A percentile compares a stretch with the other conserved stretches of the same genome.
These are phyloP conservation scores for Aspergillus sp. DNA, from an alignment of 2,329 filamentous ascomycete genomes.

Conservation along the genomic window DNA sequence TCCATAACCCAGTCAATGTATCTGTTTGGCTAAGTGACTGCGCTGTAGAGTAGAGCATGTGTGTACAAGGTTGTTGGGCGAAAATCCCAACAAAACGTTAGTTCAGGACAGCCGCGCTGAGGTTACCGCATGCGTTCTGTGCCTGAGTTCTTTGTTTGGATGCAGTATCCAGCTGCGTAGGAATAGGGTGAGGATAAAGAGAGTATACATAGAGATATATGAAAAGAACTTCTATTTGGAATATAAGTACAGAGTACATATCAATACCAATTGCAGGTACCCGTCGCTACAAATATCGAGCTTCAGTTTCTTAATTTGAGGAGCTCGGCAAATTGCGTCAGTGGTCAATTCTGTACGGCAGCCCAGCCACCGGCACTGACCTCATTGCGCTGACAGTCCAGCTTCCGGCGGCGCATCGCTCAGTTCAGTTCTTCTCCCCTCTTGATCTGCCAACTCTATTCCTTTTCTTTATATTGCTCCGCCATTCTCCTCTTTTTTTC, in stretches of 20 bases:
- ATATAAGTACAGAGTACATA: background rate
- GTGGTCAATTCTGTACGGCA: background rate
- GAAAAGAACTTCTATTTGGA: background rate
- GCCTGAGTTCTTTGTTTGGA: background rate
- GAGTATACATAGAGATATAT: background rate
- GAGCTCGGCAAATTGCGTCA: too few species aligned
- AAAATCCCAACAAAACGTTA: slow-evolving; percentile 21
- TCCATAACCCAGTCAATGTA: background rate
- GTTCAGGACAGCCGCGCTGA: slow-evolving; percentile 11
- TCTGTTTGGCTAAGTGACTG: background rate
- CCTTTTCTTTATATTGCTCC: slow-evolving; percentile 1
- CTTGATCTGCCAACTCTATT: slow-evolving; percentile 6
- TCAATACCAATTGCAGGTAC: background rate
- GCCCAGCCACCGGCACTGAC: slow-evolving; percentile 5
- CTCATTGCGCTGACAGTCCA: slow-evolving; percentile 8
- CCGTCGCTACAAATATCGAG: background rate
- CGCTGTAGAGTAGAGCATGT: background rate
- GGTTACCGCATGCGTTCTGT: slow-evolving; percentile 6
- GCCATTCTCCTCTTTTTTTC: background rate
- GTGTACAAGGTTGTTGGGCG: slow-evolving; percentile 14
- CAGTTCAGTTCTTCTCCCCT: slow-evolving; percentile 2
- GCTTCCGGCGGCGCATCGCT: slow-evolving; percentile 3
- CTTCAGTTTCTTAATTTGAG: too few species aligned
- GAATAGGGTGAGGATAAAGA: background rate
- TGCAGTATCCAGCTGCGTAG: background rate